phyloP scores from a whole-genome alignment of 352 stramenopile species.

The Phytopythium oedochilum region DNA sequence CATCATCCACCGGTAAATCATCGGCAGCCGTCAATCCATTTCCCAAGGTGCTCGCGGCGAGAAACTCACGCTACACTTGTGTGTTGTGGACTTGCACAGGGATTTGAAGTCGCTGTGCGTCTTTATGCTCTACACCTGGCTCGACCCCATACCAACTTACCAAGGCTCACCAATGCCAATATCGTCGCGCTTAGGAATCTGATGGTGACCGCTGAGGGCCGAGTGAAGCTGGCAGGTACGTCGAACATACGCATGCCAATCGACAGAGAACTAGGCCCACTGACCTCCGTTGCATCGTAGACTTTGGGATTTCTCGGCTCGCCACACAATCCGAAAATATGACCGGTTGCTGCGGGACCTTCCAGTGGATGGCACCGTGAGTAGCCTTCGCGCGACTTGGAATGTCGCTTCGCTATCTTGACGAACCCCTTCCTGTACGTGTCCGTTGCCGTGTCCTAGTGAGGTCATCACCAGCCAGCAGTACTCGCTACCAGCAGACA shows the following conservation, averaged over 20 bases:
- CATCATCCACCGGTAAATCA: conserved; percentile 61
- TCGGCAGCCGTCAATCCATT: not conserved
- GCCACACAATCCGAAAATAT: conserved; percentile 48
- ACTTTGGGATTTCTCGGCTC: conserved; percentile 75
- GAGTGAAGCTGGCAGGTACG: conserved; percentile 67
- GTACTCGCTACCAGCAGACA: conserved; percentile 67
- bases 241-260: not conserved
- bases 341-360: conserved; percentile 76
- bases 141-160: not conserved
- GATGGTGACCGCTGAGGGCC: conserved; percentile 62
- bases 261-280: not conserved
- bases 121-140: not conserved
- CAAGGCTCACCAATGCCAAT: not conserved
- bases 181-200: conserved; percentile 41
- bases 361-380: conserved; percentile 82
- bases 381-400: conserved; percentile 8
- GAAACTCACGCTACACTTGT: not conserved
- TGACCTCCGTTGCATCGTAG: conserved; percentile 23
- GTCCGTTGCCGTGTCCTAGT: conserved; percentile 14
- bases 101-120: conserved; percentile 80
- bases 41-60: not conserved
- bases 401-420: too few species aligned
- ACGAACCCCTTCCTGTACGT: not conserved
- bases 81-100: conserved; percentile 12
- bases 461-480: conserved; percentile 61